A percentile compares a stretch with the other conserved stretches of the same genome.
phyloP scores from a whole-genome alignment of 2,329 filamentous ascomycete genomes.

The Aspergillus viridinutans region DNA sequence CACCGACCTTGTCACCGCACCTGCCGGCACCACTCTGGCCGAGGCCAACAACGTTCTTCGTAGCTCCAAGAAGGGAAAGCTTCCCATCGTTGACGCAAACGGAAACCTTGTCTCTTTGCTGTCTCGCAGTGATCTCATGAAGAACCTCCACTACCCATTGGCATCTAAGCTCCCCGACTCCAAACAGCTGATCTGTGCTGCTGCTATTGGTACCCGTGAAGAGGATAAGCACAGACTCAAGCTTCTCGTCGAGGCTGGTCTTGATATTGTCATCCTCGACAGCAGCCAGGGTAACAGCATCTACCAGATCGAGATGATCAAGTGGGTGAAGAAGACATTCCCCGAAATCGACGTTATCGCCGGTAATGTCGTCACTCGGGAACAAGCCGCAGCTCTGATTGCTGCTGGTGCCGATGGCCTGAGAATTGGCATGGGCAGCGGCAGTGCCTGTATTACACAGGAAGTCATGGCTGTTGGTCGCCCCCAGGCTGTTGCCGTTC shows the following conservation, averaged over 20 bases:
- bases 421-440: conserved; percentile 97
- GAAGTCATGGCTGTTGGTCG: conserved; percentile 99
- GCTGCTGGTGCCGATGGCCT: conserved; percentile 92
- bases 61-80: conserved; percentile 97
- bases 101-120: conserved; percentile 89
- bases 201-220: conserved; percentile 89
- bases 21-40: conserved; percentile 71
- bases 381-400: conserved; percentile 89
- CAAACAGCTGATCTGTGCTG: conserved; percentile 94
- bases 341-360: conserved; percentile 89
- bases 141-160: conserved; percentile 95
- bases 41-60: conserved; percentile 93
- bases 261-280: conserved; percentile 93
- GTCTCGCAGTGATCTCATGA: conserved; percentile 92
- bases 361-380: conserved; percentile 96
- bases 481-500: conserved; percentile 90
- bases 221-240: conserved; percentile 84
- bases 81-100: conserved; percentile 80
- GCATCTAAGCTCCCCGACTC: conserved; percentile 94
- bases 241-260: conserved; percentile 86
- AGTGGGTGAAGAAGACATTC: conserved; percentile 85
- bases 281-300: conserved; percentile 97
- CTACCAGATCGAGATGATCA: conserved; percentile 98
- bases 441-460: conserved; percentile 97
- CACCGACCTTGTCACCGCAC: conserved; percentile 85